phyloP scores from a whole-genome alignment of 345 rosid genomes.

The Eucalyptus sideroxylon region DNA sequence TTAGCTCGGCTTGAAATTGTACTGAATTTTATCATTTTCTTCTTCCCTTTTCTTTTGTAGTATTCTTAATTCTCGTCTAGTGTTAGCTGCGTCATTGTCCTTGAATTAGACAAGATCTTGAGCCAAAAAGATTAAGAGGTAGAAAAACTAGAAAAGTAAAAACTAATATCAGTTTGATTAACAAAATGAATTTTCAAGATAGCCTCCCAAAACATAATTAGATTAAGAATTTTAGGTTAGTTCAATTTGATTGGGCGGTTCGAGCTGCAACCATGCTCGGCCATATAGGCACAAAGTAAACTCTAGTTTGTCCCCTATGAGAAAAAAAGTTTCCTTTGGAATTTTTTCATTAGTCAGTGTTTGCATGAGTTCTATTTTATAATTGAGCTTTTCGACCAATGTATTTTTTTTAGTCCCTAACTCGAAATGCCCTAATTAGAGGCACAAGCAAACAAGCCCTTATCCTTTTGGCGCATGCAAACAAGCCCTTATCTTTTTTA shows the following conservation, averaged over 20 bases:
- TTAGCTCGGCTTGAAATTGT: not conserved
- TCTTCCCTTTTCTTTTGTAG: not conserved
- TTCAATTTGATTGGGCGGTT: not conserved
- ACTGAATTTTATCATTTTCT: not conserved
- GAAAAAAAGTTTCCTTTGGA: not conserved
- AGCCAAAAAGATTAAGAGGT: not conserved
- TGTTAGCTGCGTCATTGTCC: accelerated
- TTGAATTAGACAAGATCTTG: not conserved
- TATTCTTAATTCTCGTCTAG: not conserved
- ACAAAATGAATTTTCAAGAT: not conserved
- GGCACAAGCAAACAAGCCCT: not conserved
- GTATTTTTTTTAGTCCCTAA: not conserved
- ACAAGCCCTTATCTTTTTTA: not conserved
- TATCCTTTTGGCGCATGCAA: not conserved
- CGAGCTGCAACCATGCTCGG: not conserved
- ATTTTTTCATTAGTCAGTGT: not conserved
- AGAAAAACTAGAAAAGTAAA: not conserved
- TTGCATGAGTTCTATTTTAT: not conserved
- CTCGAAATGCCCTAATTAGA: not conserved
- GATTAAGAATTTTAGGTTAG: not conserved
- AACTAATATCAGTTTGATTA: not conserved
- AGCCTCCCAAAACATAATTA: not conserved
- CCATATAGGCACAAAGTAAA: not conserved
- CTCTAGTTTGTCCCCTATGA: not conserved
- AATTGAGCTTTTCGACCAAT: not conserved